Evolutionary conservation across 768 basidiomycete genomes (phyloP).

Genomic region (Lactarius deliciosus): DNA sequence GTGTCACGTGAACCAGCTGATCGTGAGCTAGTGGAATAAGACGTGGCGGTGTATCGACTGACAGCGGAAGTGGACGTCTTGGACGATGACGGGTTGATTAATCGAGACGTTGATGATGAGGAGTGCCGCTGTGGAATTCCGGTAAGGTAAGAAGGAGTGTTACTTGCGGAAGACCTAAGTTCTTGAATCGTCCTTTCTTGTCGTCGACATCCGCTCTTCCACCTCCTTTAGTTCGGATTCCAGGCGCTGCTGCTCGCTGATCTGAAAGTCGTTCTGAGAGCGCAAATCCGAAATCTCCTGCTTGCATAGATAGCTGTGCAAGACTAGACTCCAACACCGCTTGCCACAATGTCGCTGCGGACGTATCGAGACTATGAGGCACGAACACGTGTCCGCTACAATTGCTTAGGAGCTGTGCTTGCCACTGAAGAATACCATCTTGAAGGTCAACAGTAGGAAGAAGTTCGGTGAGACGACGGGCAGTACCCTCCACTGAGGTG

Average conservation of each 20-base stretch:
- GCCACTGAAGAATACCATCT: conserved; percentile 54
- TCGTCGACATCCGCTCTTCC: conserved; percentile 13
- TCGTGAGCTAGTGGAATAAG: not conserved
- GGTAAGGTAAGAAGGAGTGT: not conserved
- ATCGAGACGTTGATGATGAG: not conserved
- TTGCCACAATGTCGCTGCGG: conserved; percentile 34
- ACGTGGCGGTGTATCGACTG: not conserved
- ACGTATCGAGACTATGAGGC: conserved; percentile 34
- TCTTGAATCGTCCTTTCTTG: conserved; percentile 13
- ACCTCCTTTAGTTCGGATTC: conserved; percentile 23
- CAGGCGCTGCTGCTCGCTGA: conserved; percentile 30
- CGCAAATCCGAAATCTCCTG: conserved; percentile 37
- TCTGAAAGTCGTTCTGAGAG: conserved; percentile 24
- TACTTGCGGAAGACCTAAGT: not conserved
- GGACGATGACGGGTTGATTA: not conserved
- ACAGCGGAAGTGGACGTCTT: not conserved
- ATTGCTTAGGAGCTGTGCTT: conserved; percentile 60
- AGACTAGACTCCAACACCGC: conserved; percentile 52
- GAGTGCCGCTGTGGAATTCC: not conserved
- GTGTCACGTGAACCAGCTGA: not conserved
- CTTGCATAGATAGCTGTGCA: conserved; percentile 44
- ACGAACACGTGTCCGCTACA: conserved; percentile 60
- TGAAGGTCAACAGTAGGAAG: conserved; percentile 50
- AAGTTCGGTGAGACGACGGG: conserved; percentile 46
- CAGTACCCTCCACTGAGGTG: conserved; percentile 45